Evolutionary conservation across 345 rosid species (phyloP), one percentile per base, ranked within the genome.

Genomic region (Salix dunnii): DNA sequence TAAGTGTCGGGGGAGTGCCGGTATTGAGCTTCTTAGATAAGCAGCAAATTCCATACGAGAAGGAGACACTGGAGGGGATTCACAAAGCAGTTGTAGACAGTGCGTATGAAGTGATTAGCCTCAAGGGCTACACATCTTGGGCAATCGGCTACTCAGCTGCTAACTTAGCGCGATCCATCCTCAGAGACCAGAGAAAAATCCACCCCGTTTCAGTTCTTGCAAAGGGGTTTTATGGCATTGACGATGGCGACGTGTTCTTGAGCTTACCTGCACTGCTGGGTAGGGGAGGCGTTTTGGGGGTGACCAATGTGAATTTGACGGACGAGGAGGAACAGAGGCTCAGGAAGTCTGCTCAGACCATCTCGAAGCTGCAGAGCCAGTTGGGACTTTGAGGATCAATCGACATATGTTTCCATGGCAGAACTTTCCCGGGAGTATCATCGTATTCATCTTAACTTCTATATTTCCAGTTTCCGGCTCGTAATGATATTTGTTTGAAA

Each of bases 91-190:
- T 95, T 0, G 83, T 90, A 9, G 79, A 86, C 7, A 76, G 98
- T 35, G 99, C 99, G 3, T 89, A 93, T 30, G 97, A 93, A 67
- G 99, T 95, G 60, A 95, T 93, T 3, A 82, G 76, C 10, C 93
- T 95, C 62, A 95, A 95, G 74, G 97, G 99, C 25, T 95, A 93
- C 86, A 95, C 99, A 9, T 91, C 97, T n/a, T 93, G 97, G 99
- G 99, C 99, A 18, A 95, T 93, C 53, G 99, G 99, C 23, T 93
- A 93, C 85, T 95, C 99, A 0, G 99, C 85, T 4, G 96, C 97
- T 12, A 93, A 67, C 77, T 79, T 95, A 79, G 97, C 97, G 49
- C 84, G 94, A 1, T 79, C 92, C 55, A 74, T 95, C 27, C 84
- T 93, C 28, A 78, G 99, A n/a, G 87, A 95, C 85, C 99, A 95